Conservation (phyloP, 495 filamentous ascomycete genomes). For the Penicillium psychrofluorescens region DNA sequence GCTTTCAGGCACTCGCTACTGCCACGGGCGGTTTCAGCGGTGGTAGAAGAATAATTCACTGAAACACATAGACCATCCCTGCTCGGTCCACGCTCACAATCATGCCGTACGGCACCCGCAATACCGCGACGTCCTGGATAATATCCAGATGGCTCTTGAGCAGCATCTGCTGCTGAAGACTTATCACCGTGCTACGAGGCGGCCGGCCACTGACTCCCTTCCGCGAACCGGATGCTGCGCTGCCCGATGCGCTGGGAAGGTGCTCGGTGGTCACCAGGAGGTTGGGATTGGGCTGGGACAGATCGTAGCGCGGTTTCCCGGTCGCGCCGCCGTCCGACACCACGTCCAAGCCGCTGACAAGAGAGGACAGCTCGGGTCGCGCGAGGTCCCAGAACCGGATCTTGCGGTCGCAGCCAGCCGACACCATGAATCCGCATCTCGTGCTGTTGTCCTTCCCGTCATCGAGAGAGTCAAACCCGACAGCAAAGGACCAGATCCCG, state of each 20-base stretch:
- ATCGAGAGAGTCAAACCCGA: constrained; percentile 43
- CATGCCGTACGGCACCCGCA: constrained; percentile 91
- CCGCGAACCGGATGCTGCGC: constrained; percentile 20
- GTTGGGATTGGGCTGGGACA: constrained; percentile 57
- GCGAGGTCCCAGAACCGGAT: constrained; percentile 88
- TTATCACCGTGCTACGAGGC: constrained; percentile 79
- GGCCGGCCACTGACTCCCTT: constrained; percentile 41
- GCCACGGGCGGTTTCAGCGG: too few species aligned
- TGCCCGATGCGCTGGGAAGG: constrained; percentile 38
- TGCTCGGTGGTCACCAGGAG: constrained; percentile 70
- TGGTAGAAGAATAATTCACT: constrained; percentile 28
- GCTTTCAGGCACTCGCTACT: too few species aligned
- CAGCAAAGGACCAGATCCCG: constrained; percentile 45
- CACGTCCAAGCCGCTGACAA: constrained; percentile 70
- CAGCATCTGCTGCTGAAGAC: constrained; percentile 76
- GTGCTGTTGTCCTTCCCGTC: constrained; percentile 34
- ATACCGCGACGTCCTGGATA: constrained; percentile 77
- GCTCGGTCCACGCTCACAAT: constrained; percentile 81
- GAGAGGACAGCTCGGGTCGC: constrained; percentile 60
- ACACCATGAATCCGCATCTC: constrained; percentile 63
- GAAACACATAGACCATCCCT: constrained; percentile 90
- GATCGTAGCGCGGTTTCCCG: constrained; percentile 61
- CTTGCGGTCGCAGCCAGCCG: constrained; percentile 82
- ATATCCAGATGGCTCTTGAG: constrained; percentile 82
- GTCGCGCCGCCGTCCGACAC: constrained; percentile 47